These are phyloP conservation scores for Hypoxylon fuscum DNA, from an alignment of 495 filamentous ascomycete genomes.

Conservation along the genomic window DNA sequence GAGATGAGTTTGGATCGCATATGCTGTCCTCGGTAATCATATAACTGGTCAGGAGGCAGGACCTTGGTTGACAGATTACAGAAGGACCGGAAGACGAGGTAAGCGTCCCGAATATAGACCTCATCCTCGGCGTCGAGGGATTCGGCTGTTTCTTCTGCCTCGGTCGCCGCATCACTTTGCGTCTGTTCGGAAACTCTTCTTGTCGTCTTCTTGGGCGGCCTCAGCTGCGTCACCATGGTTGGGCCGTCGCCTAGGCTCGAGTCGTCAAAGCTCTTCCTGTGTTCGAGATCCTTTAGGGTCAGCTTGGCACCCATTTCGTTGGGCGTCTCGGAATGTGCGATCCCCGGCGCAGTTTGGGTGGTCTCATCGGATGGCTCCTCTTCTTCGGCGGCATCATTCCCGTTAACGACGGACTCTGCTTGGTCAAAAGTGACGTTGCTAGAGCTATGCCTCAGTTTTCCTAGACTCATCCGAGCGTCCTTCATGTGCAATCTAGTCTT, in stretches of 20 bases:
- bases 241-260: conserved; percentile 89
- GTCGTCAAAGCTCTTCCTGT: conserved; percentile 91
- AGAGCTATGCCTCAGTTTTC: conserved; percentile 57
- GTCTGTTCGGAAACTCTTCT: conserved; percentile 68
- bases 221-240: conserved; percentile 89
- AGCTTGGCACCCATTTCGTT: conserved; percentile 75
- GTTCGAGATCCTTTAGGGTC: conserved; percentile 94
- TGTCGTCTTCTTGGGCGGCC: conserved; percentile 59
- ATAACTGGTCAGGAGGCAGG: conserved; percentile 85
- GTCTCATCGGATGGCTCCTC: conserved; percentile 46
- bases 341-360: conserved; percentile 59
- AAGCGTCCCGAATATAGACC: conserved; percentile 94
- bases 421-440: conserved; percentile 58
- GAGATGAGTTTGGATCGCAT: conserved; percentile 98
- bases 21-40: conserved; percentile 89
- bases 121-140: conserved; percentile 88
- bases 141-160: conserved; percentile 65
- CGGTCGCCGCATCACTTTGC: conserved; percentile 56
- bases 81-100: conserved; percentile 95
- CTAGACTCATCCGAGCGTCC: conserved; percentile 68
- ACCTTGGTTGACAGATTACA: conserved; percentile 96
- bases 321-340: conserved; percentile 60
- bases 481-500: conserved; percentile 87
- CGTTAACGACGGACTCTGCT: conserved; percentile 47
- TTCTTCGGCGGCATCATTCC: conserved; percentile 44